Evolutionary conservation across 1,284 basidiomycete genomes (phyloP).

Genomic region (Microbotryum silenes-acaulis): DNA sequence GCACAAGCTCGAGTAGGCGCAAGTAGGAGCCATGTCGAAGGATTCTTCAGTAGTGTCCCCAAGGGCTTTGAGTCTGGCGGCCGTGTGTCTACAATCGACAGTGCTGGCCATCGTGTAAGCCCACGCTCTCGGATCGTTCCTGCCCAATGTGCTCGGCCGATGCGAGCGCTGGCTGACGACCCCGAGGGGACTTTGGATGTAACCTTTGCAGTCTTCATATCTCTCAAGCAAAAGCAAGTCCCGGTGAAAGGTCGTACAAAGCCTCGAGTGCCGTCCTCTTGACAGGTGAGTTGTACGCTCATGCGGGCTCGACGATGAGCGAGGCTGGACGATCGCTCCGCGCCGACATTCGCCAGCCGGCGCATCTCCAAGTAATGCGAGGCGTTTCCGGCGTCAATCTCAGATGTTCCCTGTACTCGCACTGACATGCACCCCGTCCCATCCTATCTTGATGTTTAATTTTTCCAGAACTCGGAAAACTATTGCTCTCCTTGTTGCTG

Average conservation of each 20-base stretch:
- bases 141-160: no score
- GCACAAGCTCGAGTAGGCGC: no score
- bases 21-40: no score
- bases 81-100: constrained; percentile 34
- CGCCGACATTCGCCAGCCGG: no score
- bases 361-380: no score
- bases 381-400: no score
- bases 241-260: constrained; percentile 28
- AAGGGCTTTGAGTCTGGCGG: constrained; percentile 11
- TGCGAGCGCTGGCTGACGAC: not conserved
- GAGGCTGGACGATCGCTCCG: not conserved
- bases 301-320: not conserved
- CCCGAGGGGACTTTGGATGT: not conserved
- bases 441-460: no score
- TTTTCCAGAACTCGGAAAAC: constrained; percentile 35
- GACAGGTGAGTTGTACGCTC: constrained; percentile 16
- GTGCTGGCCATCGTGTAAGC: constrained; percentile 32
- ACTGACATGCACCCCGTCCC: no score
- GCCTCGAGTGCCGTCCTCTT: constrained; percentile 36
- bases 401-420: no score
- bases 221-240: constrained; percentile 16
- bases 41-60: no score
- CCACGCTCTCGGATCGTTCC: not conserved
- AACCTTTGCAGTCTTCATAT: constrained; percentile 20
- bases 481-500: constrained; percentile 34